Evolutionary conservation across 2,329 filamentous ascomycete genomes (phyloP), one percentile per base, ranked within the genome.

Genomic region (Trichoderma sp.): DNA sequence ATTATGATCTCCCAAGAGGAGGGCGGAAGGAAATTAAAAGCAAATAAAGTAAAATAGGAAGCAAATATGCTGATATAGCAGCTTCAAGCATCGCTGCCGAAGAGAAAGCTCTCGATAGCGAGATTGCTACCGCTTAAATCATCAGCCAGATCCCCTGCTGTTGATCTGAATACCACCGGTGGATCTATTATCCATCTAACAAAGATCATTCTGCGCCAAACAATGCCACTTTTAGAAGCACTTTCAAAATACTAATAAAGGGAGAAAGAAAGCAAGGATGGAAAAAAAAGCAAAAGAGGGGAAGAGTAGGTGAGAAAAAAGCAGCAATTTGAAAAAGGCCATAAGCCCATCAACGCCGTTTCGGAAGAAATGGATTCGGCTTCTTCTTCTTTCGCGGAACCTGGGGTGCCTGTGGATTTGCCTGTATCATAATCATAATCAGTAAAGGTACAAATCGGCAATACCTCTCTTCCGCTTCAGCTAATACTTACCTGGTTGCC

Each of bases 361-460:
- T 79, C 60, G 80, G 79, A 24, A 85, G 82, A 69, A 85, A 84
- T 16, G 82, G 81, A 70, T 83, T 83, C 3, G 79, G 78, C n/a
- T 81, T 77, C 5, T 74, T 73, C 72, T 81, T 83, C 71, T 83
- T 84, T 64, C 78, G 75, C 47, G 77, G 75, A 19, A 72, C 68
- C 8, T 73, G 75, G 2, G 77, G 77, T 47, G 72, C 74, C 8
- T 74, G 73, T 57, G 73, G 65, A 56, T 70, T 68, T 24, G 53
- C 56, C 69, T 70, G 40, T 1, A 14, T 60, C 5, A 13, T 27
- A 1, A 14, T 60, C 5, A 13, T 27, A 1, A 35, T 64, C 10
- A 49, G 31, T 43, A 57, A 58, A 29, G 16, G 24, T n/a, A 43
- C 13, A n/a, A 52, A 13, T 16, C 21, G 1, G 16, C 40, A n/a